Conservation (phyloP, 106 monocot genomes). For the Dioscorea dumetorum region DNA sequence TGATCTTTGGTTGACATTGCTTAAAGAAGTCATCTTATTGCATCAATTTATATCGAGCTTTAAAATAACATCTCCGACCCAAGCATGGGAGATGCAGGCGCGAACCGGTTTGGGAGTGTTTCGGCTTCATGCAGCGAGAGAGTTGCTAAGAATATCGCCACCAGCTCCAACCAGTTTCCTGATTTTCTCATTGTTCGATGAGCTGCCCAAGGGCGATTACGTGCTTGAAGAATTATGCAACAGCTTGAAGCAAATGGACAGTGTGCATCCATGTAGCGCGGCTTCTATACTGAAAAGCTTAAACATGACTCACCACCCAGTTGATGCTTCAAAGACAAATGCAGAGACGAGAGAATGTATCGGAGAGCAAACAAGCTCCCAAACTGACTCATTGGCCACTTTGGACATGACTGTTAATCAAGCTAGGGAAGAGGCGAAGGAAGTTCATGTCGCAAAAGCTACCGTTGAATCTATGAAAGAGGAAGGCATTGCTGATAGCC, state of each 20-base stretch:
- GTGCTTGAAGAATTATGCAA: constrained; percentile 65
- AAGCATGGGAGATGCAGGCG: constrained; percentile 69
- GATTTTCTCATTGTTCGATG: constrained; percentile 77
- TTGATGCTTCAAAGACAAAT: neutral
- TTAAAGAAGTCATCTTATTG: constrained; percentile 63
- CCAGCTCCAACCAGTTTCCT: constrained; percentile 67
- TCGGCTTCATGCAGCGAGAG: constrained; percentile 86
- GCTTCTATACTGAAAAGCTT: constrained; percentile 54
- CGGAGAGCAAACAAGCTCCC: constrained; percentile 21
- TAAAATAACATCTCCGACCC: constrained; percentile 31
- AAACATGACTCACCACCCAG: constrained; percentile 25
- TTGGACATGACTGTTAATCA: constrained; percentile 60
- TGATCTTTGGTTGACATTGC: constrained; percentile 71
- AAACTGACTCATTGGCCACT: constrained; percentile 30
- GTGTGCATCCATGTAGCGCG: constrained; percentile 50
- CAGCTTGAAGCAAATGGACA: constrained; percentile 31
- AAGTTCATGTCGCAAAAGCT: constrained; percentile 48
- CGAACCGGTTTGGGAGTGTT: constrained; percentile 69
- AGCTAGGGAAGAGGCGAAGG: constrained; percentile 63
- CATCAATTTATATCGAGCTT: constrained; percentile 62
- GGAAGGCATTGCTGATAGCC: constrained; percentile 65
- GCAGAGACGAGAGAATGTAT: constrained; percentile 21
- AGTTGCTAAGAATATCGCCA: constrained; percentile 82
- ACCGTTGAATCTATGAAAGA: constrained; percentile 57
- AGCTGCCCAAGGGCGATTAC: constrained; percentile 86